Percentiles rank a stretch among this genome's conserved stretches.
These are phyloP conservation scores for Lipomyces mesembrius DNA, from an alignment of 805 yeast genomes.

Conservation along the genomic window DNA sequence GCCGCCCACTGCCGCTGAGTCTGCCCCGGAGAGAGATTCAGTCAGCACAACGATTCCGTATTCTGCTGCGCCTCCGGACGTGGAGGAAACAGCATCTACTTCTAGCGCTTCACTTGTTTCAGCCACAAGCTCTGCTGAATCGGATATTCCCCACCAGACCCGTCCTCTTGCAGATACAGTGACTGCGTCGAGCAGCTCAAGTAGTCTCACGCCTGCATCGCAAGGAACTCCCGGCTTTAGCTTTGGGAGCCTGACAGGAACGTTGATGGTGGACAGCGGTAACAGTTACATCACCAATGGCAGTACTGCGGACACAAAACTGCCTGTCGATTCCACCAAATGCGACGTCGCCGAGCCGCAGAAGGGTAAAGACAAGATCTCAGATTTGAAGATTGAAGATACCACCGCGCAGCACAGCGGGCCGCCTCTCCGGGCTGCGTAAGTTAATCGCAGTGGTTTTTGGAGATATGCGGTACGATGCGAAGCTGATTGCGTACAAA, in stretches of 20 bases:
- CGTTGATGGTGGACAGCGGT: slow-evolving; percentile 4
- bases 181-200: slow-evolving; percentile 13
- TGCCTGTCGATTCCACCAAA: neutral
- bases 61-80: neutral
- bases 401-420: slow-evolving; percentile 2
- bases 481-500: neutral
- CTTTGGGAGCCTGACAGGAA: slow-evolving; percentile 12
- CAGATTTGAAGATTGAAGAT: slow-evolving; percentile 9
- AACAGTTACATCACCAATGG: slow-evolving; percentile 2
- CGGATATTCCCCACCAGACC: neutral
- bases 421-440: neutral
- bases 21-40: neutral
- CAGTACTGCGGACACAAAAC: neutral
- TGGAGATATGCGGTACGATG: slow-evolving; percentile 3
- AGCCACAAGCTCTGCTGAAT: slow-evolving; percentile 8
- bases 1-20: neutral
- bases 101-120: slow-evolving; percentile 11
- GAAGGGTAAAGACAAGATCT: neutral
- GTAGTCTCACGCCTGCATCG: slow-evolving; percentile 4
- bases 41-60: slow-evolving; percentile 2
- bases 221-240: neutral
- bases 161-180: slow-evolving; percentile 1
- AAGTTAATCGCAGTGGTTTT: neutral
- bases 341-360: neutral
- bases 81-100: slow-evolving; percentile 9